Conservation (phyloP, 2,329 filamentous ascomycete genomes). For the Cladosporium sphaerospermum region DNA sequence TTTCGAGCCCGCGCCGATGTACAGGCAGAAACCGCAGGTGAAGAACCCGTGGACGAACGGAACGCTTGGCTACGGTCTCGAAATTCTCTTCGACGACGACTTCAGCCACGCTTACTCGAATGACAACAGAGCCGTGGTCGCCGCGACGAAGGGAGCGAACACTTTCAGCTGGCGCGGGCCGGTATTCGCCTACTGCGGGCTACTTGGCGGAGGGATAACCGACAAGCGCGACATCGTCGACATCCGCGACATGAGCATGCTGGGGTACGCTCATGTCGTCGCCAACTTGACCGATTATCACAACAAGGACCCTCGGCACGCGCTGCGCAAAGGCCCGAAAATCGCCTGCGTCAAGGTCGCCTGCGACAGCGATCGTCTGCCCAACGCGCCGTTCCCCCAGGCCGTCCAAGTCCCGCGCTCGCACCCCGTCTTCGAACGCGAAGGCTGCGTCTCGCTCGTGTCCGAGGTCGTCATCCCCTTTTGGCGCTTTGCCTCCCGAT, state of each 20-base stretch:
- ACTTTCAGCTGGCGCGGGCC: neutral
- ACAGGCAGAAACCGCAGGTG: neutral
- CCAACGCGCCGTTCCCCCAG: neutral
- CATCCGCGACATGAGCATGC: neutral
- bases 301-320: neutral
- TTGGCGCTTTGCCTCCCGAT: neutral
- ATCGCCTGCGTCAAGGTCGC: neutral
- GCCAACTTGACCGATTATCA: neutral
- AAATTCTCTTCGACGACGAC: neutral
- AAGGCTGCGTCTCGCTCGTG: neutral
- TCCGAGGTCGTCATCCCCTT: neutral
- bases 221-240: neutral
- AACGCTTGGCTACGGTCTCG: neutral
- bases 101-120: neutral
- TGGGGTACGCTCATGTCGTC: neutral
- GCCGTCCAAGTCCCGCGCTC: neutral
- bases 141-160: neutral
- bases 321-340: neutral
- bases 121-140: neutral
- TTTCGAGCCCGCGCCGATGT: neutral
- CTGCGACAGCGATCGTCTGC: neutral
- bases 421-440: neutral
- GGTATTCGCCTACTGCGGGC: neutral
- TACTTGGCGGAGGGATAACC: neutral
- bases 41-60: neutral